Base-by-base conservation (phyloP, 495 filamentous ascomycete genomes). In the Elasticomyces elasticus region DNA sequence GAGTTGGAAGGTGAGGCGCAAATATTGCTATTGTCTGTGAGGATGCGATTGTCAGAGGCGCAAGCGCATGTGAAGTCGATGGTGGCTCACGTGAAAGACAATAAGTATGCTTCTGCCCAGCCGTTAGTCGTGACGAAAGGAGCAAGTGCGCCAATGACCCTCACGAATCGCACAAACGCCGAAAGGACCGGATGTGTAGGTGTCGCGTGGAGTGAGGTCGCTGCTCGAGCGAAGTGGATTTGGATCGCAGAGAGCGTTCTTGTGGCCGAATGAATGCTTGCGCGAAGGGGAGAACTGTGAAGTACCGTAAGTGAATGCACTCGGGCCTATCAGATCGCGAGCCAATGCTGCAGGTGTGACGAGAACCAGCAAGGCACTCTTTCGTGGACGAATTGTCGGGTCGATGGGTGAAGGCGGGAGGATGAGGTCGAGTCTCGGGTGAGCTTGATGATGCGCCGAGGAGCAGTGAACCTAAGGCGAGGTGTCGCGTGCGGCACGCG, bases 101-200 rank as follows among this genome's bases (percentile, higher is more conserved):
- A 42, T 54, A 55, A 59, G 51, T 20, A 60, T 60, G 58, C 58
- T 60, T 52, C 50, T 55, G 55, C 43, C 48, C 58, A 53, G 58
- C 58, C 58, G 58, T 60, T 47, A 56, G 1, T 59, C 56, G 56
- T 56, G 48, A 57, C 53, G 53, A 44, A 55, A 55, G 25, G 25
- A 41, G 40, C 40, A 44, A 13, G 25, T 22, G 38, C 50, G 50
- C 35, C 35, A 30, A n/a, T 44, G n/a, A 27, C 31, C 27, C 11
- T 51, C 28, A n/a, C 28, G 5, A 31, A 26, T 49, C 27, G 50
- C 50, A 17, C 35, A 40, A 40, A 15, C 52, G 52, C 52, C 42
- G 50, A 53, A 54, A 48, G 33, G 25, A 51, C 30, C 24, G 49
- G 24, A 41, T 47, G 45, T 33, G 17, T 23, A 23, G 25, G 19